These are phyloP conservation scores for Solanum boliviense DNA, from an alignment of 257 asterid genomes.

Conservation along the genomic window DNA sequence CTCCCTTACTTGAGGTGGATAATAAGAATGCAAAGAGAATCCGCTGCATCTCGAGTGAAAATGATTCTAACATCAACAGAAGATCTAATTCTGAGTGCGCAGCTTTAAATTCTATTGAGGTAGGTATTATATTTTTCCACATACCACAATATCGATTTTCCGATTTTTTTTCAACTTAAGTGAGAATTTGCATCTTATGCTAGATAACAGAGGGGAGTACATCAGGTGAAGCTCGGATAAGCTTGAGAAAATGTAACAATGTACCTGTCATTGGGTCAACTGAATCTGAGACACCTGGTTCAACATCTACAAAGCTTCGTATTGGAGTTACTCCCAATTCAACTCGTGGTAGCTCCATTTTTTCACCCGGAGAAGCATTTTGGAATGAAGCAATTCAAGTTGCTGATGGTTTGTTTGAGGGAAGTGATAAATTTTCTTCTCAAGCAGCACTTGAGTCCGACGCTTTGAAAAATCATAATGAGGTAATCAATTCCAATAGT, in stretches of 20 bases:
- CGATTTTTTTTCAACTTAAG: background rate
- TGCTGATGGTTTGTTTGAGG: constrained; percentile 71
- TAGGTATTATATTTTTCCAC: background rate
- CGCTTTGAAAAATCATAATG: constrained; percentile 23
- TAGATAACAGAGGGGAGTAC: constrained; percentile 30
- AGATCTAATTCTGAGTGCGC: constrained; percentile 14
- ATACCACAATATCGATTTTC: background rate
- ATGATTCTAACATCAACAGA: constrained; percentile 18
- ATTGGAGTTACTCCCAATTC: constrained; percentile 61
- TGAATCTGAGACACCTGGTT: constrained; percentile 50
- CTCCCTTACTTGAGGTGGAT: constrained; percentile 27
- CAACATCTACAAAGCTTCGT: constrained; percentile 18
- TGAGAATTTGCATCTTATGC: constrained; percentile 12
- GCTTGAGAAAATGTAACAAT: constrained; percentile 66
- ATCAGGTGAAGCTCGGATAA: constrained; percentile 31
- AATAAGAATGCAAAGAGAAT: constrained; percentile 30
- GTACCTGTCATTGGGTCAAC: constrained; percentile 14
- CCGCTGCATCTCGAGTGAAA: constrained; percentile 19
- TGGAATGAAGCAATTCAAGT: constrained; percentile 93
- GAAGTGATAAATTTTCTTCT: constrained; percentile 26
- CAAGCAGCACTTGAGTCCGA: constrained; percentile 24
- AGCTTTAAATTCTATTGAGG: constrained; percentile 31
- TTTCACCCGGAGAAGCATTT: constrained; percentile 94
- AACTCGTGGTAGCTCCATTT: constrained; percentile 55
- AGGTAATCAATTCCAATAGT: constrained; percentile 26